These are phyloP conservation scores for Gastrodia elata DNA, from an alignment of 106 monocot genomes.

Conservation along the genomic window DNA sequence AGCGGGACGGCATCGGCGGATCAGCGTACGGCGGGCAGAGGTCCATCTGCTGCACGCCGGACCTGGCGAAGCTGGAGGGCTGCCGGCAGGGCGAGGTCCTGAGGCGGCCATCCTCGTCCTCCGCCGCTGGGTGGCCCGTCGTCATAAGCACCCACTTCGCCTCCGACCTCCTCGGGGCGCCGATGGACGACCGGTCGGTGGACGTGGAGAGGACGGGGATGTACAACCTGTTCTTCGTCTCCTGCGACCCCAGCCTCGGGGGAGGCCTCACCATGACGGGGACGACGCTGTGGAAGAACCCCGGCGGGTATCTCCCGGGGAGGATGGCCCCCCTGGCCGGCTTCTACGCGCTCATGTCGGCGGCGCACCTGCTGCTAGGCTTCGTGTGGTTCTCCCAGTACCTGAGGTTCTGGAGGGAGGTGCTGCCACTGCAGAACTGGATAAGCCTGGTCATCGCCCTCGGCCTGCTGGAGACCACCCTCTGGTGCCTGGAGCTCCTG, in stretches of 20 bases:
- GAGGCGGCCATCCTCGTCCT: slow-evolving; percentile 62
- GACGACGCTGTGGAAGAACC: slow-evolving; percentile 86
- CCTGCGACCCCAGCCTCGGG: slow-evolving; percentile 79
- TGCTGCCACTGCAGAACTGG: slow-evolving; percentile 78
- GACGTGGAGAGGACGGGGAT: slow-evolving; percentile 78
- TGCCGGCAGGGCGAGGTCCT: slow-evolving; percentile 91
- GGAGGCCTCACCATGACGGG: slow-evolving; percentile 78
- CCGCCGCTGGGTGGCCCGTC: slow-evolving; percentile 60
- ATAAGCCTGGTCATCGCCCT: slow-evolving; percentile 77
- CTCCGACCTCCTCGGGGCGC: slow-evolving; percentile 35
- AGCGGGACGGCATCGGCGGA: slow-evolving; percentile 86
- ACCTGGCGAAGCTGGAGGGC: slow-evolving; percentile 87
- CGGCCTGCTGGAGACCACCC: slow-evolving; percentile 90
- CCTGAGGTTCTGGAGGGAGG: slow-evolving; percentile 78
- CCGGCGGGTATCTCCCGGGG: slow-evolving; percentile 84
- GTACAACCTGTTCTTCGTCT: slow-evolving; percentile 96
- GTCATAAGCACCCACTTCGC: slow-evolving; percentile 62
- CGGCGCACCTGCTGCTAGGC: slow-evolving; percentile 59
- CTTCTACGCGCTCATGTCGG: slow-evolving; percentile 77
- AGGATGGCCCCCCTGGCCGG: slow-evolving; percentile 93
- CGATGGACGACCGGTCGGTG: slow-evolving; percentile 46
- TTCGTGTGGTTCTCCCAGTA: slow-evolving; percentile 75
- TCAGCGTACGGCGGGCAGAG: slow-evolving; percentile 95
- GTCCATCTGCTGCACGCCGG: slow-evolving; percentile 95
- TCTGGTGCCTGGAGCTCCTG: slow-evolving; percentile 93